Evolutionary conservation across 257 asterid species (phyloP), one percentile per base, ranked within the genome.

Genomic region (Solanum pinnatisectum): DNA sequence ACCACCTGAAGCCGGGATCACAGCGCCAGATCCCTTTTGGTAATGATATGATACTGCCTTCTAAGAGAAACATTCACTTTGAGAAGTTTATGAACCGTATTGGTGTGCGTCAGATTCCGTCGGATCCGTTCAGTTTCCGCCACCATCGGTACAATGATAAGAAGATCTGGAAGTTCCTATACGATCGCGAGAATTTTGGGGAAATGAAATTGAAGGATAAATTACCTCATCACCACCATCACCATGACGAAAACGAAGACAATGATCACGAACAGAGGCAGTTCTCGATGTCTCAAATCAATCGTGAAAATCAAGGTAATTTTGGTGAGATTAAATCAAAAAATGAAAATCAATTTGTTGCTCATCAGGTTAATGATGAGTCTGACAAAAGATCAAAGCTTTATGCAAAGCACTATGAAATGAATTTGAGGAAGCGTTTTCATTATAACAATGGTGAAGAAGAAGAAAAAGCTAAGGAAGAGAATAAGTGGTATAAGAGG

Each of bases 11-110:
- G 87, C 90, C 91, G 5, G 27, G 30, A 89, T 89, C 82, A 86
- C 71, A 42, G 6, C 86, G 35, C 70, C 82, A 81, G 87, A 74
- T 92, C 76, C 88, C 92, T 81, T 91, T 87, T 72, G 93, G 94
- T 5, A 88, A 92, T 87, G 97, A 92, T 74, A 89, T 92, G 94
- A 40, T 94, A 67, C 44, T 90, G 6, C 27, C 93, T 73, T 83
- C 92, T 68, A 92, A 90, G 5, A 92, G 90, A 84, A 92, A 89
- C 84, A 85, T 82, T 82, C 94, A 94, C 30, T 88, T 90, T 67
- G 90, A 88, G 12, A 90, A 89, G 30, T 70, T 37, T 25, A 68
- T 44, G 15, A 27, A 81, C 13, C 92, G 60, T 84, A 83, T 90
- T 35, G 91, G 76, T 8, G 46, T 27, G 72, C 88, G 73, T 40